Conservation (phyloP, 108 stramenopile species). For the Stephanodiscus minutulus region DNA sequence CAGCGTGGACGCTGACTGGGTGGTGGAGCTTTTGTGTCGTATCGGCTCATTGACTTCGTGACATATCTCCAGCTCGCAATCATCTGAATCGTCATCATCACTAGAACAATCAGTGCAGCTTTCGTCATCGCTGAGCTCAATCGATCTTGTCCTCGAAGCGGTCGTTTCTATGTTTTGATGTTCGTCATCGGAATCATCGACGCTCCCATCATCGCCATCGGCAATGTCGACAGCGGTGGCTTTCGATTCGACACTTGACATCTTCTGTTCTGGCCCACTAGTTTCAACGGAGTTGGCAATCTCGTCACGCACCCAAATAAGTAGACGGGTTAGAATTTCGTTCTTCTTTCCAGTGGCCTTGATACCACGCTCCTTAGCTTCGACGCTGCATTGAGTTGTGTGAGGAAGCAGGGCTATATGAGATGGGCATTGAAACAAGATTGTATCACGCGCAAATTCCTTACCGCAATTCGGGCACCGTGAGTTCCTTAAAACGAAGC, state of each 20-base stretch:
- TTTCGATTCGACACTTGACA: conserved; percentile 27
- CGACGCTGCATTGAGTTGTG: conserved; percentile 7
- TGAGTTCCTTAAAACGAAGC: conserved; percentile 63
- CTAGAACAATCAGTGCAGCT: conserved; percentile 31
- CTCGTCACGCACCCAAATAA: conserved; percentile 85
- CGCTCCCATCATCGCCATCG: conserved; percentile 10
- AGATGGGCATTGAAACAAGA: conserved; percentile 1
- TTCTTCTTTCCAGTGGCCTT: conserved; percentile 71
- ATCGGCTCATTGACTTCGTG: conserved; percentile 9
- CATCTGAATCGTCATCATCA: conserved; percentile 46
- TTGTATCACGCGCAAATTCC: neutral
- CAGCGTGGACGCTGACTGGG: conserved; percentile 24
- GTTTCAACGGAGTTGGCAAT: conserved; percentile 51
- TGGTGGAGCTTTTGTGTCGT: neutral
- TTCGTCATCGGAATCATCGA: conserved; percentile 17
- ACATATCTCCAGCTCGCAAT: conserved; percentile 59
- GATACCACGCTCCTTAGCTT: conserved; percentile 66
- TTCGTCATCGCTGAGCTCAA: conserved; percentile 48
- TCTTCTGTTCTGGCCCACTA: conserved; percentile 8
- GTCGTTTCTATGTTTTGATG: neutral
- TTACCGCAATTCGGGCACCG: conserved; percentile 73
- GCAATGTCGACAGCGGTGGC: conserved; percentile 14
- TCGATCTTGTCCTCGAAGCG: conserved; percentile 12
- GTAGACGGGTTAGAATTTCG: conserved; percentile 69
- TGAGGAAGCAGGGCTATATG: neutral